Conservation (phyloP, 345 rosid species). For the Lumnitzera racemosa region DNA sequence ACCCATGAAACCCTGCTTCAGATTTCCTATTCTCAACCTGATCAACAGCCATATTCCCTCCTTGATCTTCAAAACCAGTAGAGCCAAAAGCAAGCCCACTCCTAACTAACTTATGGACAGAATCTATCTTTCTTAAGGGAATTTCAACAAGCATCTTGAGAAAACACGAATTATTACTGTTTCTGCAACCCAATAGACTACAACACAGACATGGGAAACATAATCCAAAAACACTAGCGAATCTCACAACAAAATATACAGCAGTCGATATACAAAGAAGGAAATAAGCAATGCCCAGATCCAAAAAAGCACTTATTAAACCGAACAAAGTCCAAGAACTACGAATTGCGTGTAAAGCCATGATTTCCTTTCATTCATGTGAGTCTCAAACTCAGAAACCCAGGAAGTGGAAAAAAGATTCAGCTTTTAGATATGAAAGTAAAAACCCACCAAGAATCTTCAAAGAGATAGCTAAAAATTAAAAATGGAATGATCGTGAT, state of each 20-base stretch:
- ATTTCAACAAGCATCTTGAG: slow-evolving; percentile 41
- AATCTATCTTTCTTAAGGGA: slow-evolving; percentile 38
- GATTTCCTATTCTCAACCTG: slow-evolving; percentile 8
- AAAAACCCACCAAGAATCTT: no score
- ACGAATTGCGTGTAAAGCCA: slow-evolving; percentile 8
- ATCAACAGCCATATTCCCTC: slow-evolving; percentile 11
- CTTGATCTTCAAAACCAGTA: slow-evolving; percentile 23
- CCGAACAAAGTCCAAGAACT: slow-evolving; percentile 42
- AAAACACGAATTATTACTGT: slow-evolving; percentile 29
- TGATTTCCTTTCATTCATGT: background rate
- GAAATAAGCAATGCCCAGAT: slow-evolving; percentile 50
- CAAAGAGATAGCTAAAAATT: no score
- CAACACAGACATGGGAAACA: slow-evolving; percentile 57
- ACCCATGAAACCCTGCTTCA: slow-evolving; percentile 13
- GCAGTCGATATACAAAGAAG: slow-evolving; percentile 54
- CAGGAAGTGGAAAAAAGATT: no score
- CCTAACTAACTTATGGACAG: slow-evolving; percentile 37
- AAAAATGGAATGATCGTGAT: no score
- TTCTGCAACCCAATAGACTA: slow-evolving; percentile 39
- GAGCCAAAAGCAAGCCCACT: slow-evolving; percentile 34
- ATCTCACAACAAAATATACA: slow-evolving; percentile 37
- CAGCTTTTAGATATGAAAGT: no score
- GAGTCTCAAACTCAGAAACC: no score
- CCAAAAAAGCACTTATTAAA: slow-evolving; percentile 51
- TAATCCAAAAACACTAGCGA: slow-evolving; percentile 32